A percentile compares a stretch with the other conserved stretches of the same genome.
Conservation (phyloP, 2,329 filamentous ascomycete genomes). For the Xylariaceae sp. region DNA sequence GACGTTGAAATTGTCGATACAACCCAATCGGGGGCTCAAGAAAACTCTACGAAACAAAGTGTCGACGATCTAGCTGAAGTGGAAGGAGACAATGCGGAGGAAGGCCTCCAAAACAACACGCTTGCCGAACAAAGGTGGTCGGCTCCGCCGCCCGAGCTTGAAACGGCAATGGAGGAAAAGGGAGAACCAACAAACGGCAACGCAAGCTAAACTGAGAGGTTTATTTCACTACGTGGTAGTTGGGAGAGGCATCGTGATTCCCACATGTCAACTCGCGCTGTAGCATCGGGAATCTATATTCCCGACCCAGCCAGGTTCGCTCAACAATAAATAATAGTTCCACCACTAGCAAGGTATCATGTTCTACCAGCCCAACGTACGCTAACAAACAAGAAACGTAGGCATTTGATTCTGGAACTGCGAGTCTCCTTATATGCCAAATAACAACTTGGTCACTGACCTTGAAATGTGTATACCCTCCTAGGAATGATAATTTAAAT, state of each 20-base stretch:
- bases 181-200: neutral
- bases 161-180: neutral
- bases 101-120: conserved; percentile 32
- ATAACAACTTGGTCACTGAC: too few species aligned
- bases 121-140: conserved; percentile 34
- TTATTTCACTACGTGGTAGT: too few species aligned
- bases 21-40: neutral
- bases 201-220: too few species aligned
- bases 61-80: neutral
- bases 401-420: neutral
- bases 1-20: conserved; percentile 5
- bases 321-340: neutral
- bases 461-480: too few species aligned
- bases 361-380: neutral
- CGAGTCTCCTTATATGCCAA: neutral
- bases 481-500: too few species aligned
- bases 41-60: conserved; percentile 1
- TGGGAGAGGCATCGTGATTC: neutral
- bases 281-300: neutral
- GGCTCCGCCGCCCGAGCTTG: conserved; percentile 28
- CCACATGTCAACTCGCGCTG: neutral
- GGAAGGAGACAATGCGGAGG: conserved; percentile 33
- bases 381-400: neutral
- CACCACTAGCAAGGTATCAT: neutral
- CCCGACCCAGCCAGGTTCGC: neutral